Evolutionary conservation across 2,329 filamentous ascomycete genomes (phyloP), one percentile per base, ranked within the genome.

Genomic region (Sarocladiaceae sp.): DNA sequence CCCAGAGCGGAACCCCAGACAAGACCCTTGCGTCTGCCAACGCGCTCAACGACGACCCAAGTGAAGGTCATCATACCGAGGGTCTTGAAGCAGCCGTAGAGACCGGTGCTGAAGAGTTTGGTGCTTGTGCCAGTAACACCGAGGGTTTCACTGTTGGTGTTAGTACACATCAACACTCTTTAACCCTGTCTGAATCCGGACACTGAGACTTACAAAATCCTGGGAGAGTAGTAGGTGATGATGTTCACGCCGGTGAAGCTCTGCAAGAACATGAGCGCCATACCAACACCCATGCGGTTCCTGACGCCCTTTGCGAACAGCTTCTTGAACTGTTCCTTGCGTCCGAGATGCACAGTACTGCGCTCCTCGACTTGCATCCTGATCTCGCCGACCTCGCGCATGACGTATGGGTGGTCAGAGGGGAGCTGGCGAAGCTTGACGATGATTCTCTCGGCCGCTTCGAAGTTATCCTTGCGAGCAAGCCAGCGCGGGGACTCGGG

Each of bases 401-500:
- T 15, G 16, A 47, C 29, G 48, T 65, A 65, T 3, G 54, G 51
- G 26, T 63, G 54, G 26, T 60, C 52, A 0, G 31, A 45, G 5
- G 57, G 55, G 12, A 66, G 54, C 34, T 56, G 53, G 1, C 61
- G 59, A 15, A 63, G 51, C 26, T 50, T 53, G 10, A 55, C 45
- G 4, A 65, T 53, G 4, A 61, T 57, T 6, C 19, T 19, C 34
- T 46, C 33, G 26, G 46, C 56, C 41, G 71, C 64, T 41, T 79
- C 75, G 70, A 72, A 77, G 45, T 69, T 65, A 52, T 79, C 74
- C 51, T 71, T 63, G 50, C 72, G 71, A 23, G 74, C 75, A 3
- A 80, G 66, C 68, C 69, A 78, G 33, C 76, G 70, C 18, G 76
- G 75, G 2, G 74, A 78, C 53, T 80, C 75, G 45, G 73, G 70